Base-by-base conservation (phyloP, 75 land plant species). In the Gnetum montanum region DNA sequence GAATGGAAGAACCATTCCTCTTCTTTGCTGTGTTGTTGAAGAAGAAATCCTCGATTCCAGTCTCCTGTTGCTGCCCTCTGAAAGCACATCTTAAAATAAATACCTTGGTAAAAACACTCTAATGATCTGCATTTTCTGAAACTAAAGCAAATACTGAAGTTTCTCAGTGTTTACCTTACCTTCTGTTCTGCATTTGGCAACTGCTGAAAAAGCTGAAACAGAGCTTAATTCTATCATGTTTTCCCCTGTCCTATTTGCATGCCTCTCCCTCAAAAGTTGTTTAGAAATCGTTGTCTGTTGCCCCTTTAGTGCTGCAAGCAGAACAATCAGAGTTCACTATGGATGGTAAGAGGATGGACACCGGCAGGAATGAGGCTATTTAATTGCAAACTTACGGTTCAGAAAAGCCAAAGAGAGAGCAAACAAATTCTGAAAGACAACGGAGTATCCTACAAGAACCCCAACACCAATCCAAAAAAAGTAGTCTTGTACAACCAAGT, bases 381-480 rank as follows among this genome's bases (percentile, higher is more conserved):
- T 46, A n/a, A n/a, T n/a, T n/a, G n/a, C n/a, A 33, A 20, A 67
- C 88, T 53, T 49, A 79, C 86, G 76, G 10, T 75, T 59, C 16
- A 83, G 79, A 45, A 31, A 69, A 4, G 65, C 37, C 10, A 83
- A 54, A 52, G 76, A 55, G 20, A 79, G 1, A 43, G 71, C 60
- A 43, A 54, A 79, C n/a, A 60, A n/a, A 22, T 57, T 8, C 31
- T 86, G 78, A 62, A 78, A 86, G 3, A 82, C 18, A 4, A 81
- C n/a, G 13, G 37, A 43, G 31, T 54, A 79, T 6, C 80, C 90
- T 6, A 68, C 2, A 31, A 82, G 48, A n/a, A 69, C 77, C 3
- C 60, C 83, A 25, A 73, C 35, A 27, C 80, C 79, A 55, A 79
- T 61, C 90, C 87, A 86, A 52, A 78, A 86, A 86, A 86, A 86